Evolutionary conservation across 768 basidiomycete species (phyloP).

Genomic region (Phanerodontia chrysosporium): DNA sequence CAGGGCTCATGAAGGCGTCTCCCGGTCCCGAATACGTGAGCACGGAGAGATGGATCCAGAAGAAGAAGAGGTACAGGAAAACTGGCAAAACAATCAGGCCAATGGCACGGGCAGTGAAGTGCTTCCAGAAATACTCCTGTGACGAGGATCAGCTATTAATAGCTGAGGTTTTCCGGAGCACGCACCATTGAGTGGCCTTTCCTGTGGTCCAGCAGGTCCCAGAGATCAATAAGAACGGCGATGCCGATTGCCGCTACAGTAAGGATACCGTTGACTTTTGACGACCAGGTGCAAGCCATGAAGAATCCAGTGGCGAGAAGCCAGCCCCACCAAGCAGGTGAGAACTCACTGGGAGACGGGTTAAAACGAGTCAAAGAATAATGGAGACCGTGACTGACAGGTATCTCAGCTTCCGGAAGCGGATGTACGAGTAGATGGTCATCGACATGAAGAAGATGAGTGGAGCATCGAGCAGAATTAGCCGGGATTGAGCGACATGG

Average conservation of each 20-base stretch:
- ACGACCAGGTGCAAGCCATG: slow-evolving; percentile 95
- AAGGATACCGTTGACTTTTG: slow-evolving; percentile 95
- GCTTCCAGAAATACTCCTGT: slow-evolving; percentile 85
- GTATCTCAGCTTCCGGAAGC: slow-evolving; percentile 93
- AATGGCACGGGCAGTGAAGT: slow-evolving; percentile 80
- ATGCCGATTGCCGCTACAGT: slow-evolving; percentile 86
- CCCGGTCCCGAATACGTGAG: slow-evolving; percentile 88
- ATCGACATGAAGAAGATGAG: slow-evolving; percentile 95
- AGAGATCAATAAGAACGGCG: slow-evolving; percentile 90
- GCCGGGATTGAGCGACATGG: slow-evolving; percentile 91
- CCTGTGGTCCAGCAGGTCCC: slow-evolving; percentile 86
- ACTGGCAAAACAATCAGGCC: slow-evolving; percentile 89
- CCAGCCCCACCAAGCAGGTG: slow-evolving; percentile 94
- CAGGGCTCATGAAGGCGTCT: slow-evolving; percentile 95
- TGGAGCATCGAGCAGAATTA: slow-evolving; percentile 92
- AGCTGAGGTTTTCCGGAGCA: neutral
- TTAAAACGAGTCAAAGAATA: neutral
- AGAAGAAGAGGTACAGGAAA: slow-evolving; percentile 88
- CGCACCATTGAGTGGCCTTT: slow-evolving; percentile 76
- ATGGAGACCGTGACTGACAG: slow-evolving; percentile 41
- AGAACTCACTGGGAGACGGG: slow-evolving; percentile 62
- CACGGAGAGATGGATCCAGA: slow-evolving; percentile 91
- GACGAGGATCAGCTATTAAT: neutral
- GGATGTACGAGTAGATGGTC: slow-evolving; percentile 89
- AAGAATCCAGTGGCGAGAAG: slow-evolving; percentile 83